Evolutionary conservation across 2,329 filamentous ascomycete genomes (phyloP), one percentile per base, ranked within the genome.

Genomic region (Madurella fahalii): DNA sequence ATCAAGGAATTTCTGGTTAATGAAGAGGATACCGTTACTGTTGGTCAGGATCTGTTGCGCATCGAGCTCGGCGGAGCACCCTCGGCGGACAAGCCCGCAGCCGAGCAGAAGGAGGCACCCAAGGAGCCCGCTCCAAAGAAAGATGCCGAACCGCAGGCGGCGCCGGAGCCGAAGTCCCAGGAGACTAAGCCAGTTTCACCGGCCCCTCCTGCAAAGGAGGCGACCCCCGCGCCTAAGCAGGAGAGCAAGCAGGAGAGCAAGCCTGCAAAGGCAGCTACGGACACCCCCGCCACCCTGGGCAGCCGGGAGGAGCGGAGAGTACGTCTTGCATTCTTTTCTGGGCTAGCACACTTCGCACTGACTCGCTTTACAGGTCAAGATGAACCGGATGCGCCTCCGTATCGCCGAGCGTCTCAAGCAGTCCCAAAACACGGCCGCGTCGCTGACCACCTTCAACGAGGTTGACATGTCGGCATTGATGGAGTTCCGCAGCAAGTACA

Each of bases 371-470:
- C 65, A 94, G 89, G 90, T 97, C 67, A 99, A 99, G 82, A 99
- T 99, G 94, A 97, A 97, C 80, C 90, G 94, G 62, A 99, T 99
- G 94, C 91, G 94, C 62, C 84, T 97, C 58, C 87, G 94, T 59
- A 99, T 97, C 64, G 90, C 94, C 48, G 94, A 99, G 78, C 91
- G 94, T 64, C 83, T 99, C 62, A 99, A 99, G 84, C 94, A 99
- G 72, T 97, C 94, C 17, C 94, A 99, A 72, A 99, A 99, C 77
- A 97, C 94, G 1, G 93, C 94, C 48, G 94, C 94, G 43, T 96
- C 94, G 4, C 80, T 99, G 50, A 97, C 94, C 46, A 99, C 94
- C 25, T 99, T 99, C 82, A 96, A 99, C 73, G 93, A 97, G 74
- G 94, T 99, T 58, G 94, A 99, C 72, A 99, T 99, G 94, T 95